Conservation (phyloP, 257 asterid species). For the Gentiana macrophylla region DNA sequence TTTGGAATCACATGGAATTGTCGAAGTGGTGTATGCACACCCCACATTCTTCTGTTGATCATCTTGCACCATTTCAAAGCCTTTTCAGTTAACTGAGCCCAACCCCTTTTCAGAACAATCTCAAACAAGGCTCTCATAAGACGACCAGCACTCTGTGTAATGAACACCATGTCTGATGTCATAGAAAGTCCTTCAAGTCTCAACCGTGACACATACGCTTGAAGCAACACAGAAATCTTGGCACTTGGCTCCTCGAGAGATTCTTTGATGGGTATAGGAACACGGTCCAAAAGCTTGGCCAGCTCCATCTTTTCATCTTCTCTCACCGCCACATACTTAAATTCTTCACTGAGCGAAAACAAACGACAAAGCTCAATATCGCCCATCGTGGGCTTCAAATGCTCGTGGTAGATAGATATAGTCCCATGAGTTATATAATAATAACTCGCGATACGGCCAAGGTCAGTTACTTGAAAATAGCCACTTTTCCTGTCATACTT, state of each 20-base stretch:
- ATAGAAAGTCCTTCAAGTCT: constrained; percentile 36
- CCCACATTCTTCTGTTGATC: constrained; percentile 35
- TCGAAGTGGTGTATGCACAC: constrained; percentile 40
- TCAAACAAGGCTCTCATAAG: constrained; percentile 37
- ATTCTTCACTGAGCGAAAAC: constrained; percentile 39
- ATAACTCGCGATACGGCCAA: constrained; percentile 43
- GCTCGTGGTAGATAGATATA: constrained; percentile 32
- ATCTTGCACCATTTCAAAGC: constrained; percentile 41
- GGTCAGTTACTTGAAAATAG: constrained; percentile 38
- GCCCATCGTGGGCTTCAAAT: constrained; percentile 39
- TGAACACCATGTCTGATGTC: constrained; percentile 37
- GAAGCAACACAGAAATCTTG: constrained; percentile 34
- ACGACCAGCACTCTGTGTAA: constrained; percentile 42
- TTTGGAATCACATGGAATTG: constrained; percentile 35
- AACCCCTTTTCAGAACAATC: constrained; percentile 33
- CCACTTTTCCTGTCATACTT: constrained; percentile 37
- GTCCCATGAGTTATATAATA: constrained; percentile 39
- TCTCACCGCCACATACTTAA: constrained; percentile 33
- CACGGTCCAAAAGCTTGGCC: constrained; percentile 34
- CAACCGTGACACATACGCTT: constrained; percentile 32
- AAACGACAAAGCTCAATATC: constrained; percentile 39
- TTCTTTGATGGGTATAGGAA: constrained; percentile 36
- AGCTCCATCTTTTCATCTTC: constrained; percentile 38
- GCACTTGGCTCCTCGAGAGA: constrained; percentile 43
- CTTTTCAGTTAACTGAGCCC: constrained; percentile 35